Evolutionary conservation across 2,329 filamentous ascomycete species (phyloP).

Genomic region (Hypoxylon sp.): DNA sequence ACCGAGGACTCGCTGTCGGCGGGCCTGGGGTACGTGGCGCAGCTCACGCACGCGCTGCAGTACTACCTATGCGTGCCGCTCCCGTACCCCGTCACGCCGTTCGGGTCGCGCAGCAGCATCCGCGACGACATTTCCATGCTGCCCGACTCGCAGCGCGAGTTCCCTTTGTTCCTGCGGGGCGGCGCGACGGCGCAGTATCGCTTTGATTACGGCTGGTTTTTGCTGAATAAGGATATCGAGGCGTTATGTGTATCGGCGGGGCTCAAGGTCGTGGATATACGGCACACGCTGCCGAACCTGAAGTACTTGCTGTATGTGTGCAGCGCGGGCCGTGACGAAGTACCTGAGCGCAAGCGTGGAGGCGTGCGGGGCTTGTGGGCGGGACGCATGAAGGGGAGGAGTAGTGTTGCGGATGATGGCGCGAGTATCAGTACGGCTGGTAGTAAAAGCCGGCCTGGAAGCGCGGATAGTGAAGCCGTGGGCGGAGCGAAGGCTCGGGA

Average conservation of each 20-base stretch:
- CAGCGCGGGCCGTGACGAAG: slow-evolving; percentile 79
- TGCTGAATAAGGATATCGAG: slow-evolving; percentile 97
- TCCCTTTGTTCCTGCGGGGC: slow-evolving; percentile 81
- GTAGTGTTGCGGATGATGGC: slow-evolving; percentile 55
- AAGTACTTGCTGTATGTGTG: slow-evolving; percentile 94
- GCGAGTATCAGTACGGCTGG: slow-evolving; percentile 56
- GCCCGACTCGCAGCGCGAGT: slow-evolving; percentile 70
- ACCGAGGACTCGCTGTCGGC: slow-evolving; percentile 83
- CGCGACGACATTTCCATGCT: slow-evolving; percentile 72
- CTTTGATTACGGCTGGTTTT: slow-evolving; percentile 95
- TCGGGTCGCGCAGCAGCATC: slow-evolving; percentile 78
- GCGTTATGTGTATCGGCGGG: slow-evolving; percentile 74
- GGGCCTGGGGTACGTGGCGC: slow-evolving; percentile 83
- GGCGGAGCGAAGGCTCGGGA: slow-evolving; percentile 58
- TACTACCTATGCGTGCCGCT: slow-evolving; percentile 85
- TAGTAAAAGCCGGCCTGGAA: slow-evolving; percentile 53
- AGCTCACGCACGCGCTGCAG: slow-evolving; percentile 81
- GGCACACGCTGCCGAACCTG: slow-evolving; percentile 92
- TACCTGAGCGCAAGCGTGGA: slow-evolving; percentile 73
- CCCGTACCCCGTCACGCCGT: slow-evolving; percentile 82
- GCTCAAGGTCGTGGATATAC: slow-evolving; percentile 86
- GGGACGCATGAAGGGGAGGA: slow-evolving; percentile 60
- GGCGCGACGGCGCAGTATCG: slow-evolving; percentile 83
- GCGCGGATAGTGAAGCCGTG: slow-evolving; percentile 53
- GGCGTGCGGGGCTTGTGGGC: slow-evolving; percentile 72